These are phyloP conservation scores for Epichloe glyceriae DNA, from an alignment of 2,329 filamentous ascomycete species.

Conservation along the genomic window DNA sequence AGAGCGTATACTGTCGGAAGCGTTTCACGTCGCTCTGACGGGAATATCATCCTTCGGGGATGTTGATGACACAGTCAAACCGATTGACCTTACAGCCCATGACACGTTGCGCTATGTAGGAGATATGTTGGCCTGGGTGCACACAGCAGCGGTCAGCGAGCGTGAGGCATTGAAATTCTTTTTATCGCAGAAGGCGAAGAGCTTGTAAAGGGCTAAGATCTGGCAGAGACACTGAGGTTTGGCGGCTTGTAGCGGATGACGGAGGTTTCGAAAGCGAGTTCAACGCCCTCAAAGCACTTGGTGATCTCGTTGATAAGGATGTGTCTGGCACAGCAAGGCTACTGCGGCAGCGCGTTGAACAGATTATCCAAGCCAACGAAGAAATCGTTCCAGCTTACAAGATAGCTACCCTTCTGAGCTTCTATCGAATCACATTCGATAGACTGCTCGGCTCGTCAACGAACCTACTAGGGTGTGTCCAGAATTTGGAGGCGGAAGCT, in stretches of 20 bases:
- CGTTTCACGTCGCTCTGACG: conserved; percentile 79
- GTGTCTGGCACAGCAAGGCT: conserved; percentile 68
- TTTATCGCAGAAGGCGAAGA: conserved; percentile 88
- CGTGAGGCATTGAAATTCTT: conserved; percentile 76
- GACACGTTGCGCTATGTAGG: conserved; percentile 85
- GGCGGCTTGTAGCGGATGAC: conserved; percentile 54
- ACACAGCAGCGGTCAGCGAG: conserved; percentile 88
- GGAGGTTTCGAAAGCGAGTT: conserved; percentile 47
- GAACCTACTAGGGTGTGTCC: conserved; percentile 54
- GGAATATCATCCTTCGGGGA: conserved; percentile 48
- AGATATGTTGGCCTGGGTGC: conserved; percentile 95
- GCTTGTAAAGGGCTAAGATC: conserved; percentile 69
- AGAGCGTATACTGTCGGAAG: conserved; percentile 74
- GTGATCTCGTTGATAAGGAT: conserved; percentile 76
- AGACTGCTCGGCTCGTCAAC: conserved; percentile 63
- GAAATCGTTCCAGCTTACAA: conserved; percentile 82
- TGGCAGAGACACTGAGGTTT: conserved; percentile 71
- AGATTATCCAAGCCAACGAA: conserved; percentile 85
- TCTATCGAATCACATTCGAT: conserved; percentile 77
- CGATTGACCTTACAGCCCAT: conserved; percentile 87
- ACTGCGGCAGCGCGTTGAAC: conserved; percentile 80
- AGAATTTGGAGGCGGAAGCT: conserved; percentile 59
- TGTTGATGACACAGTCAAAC: conserved; percentile 56
- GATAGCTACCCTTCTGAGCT: conserved; percentile 75
- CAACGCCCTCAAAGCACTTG: conserved; percentile 69